A percentile compares a stretch with the other conserved stretches of the same genome.
These are phyloP conservation scores for Yamadazyma tumulicola DNA, from an alignment of 805 yeast genomes.

Conservation along the genomic window DNA sequence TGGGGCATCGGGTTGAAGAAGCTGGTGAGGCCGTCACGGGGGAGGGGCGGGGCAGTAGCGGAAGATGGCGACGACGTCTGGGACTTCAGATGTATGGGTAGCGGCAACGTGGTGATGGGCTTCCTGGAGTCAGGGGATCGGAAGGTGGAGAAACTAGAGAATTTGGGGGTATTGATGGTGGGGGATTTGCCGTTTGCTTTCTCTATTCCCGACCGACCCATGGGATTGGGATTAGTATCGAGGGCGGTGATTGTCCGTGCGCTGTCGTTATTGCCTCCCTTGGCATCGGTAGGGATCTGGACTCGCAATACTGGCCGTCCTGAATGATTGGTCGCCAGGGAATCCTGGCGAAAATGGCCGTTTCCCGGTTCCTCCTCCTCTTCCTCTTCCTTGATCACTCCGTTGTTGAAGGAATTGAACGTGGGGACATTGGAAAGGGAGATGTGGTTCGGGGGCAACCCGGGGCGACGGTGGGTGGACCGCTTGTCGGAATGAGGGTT, in stretches of 20 bases:
- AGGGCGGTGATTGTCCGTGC: conserved; percentile 46
- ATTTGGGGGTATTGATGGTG: conserved; percentile 17
- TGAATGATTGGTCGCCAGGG: conserved; percentile 10
- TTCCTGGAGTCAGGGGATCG: conserved; percentile 28
- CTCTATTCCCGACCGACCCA: background rate
- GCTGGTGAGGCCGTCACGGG: conserved; percentile 18
- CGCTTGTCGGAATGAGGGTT: conserved; percentile 3
- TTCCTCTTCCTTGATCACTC: conserved; percentile 14
- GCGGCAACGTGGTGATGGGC: conserved; percentile 31
- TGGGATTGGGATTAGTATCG: conserved; percentile 18
- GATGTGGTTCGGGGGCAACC: conserved; percentile 17
- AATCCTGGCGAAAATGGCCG: conserved; percentile 6
- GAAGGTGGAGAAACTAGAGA: conserved; percentile 20
- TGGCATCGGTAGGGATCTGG: conserved; percentile 56
- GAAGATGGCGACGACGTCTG: conserved; percentile 39
- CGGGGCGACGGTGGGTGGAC: no score
- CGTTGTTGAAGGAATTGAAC: conserved; percentile 13
- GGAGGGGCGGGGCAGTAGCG: conserved; percentile 39
- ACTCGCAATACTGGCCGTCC: conserved; percentile 60
- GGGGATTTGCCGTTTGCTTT: conserved; percentile 7
- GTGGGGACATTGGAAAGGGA: conserved; percentile 17
- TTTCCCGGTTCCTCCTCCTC: conserved; percentile 10
- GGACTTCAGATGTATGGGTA: conserved; percentile 33
- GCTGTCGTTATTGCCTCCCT: conserved; percentile 30
- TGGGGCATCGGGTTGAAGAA: conserved; percentile 26